A percentile compares a stretch with the other conserved stretches of the same genome.
Evolutionary conservation across 164 flowering plant genomes (phyloP).

Genomic region (Berberis vulgaris): DNA sequence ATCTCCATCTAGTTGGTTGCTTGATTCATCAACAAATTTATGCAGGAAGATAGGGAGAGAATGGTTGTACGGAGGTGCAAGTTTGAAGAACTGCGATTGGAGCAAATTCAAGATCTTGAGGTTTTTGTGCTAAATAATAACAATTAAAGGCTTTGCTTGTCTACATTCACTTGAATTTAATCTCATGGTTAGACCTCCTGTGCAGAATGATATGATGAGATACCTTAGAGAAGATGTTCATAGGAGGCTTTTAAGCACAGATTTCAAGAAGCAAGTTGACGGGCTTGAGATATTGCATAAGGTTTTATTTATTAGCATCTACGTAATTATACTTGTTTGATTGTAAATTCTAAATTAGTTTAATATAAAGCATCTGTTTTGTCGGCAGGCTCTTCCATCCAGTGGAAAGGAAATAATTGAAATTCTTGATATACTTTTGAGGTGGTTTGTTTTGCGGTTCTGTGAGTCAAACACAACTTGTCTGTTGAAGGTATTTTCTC

Average conservation of each 20-base stretch:
- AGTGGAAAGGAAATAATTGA: slow-evolving; percentile 66
- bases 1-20: not conserved
- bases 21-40: slow-evolving; percentile 1
- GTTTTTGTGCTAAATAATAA: slow-evolving; percentile 23
- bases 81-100: slow-evolving; percentile 88
- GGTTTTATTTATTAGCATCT: slow-evolving; percentile 31
- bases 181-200: slow-evolving; percentile 2
- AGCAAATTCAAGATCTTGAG: slow-evolving; percentile 98
- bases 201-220: slow-evolving; percentile 78
- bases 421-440: slow-evolving; percentile 76
- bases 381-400: slow-evolving; percentile 68
- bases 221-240: slow-evolving; percentile 90
- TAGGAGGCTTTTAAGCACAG: slow-evolving; percentile 69
- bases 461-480: slow-evolving; percentile 99
- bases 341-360: not conserved
- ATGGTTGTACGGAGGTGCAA: slow-evolving; percentile 71
- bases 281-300: slow-evolving; percentile 93
- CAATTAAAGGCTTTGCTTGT: slow-evolving; percentile 1
- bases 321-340: slow-evolving; percentile 1
- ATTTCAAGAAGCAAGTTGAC: slow-evolving; percentile 94
- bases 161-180: not conserved
- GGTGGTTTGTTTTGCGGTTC: slow-evolving; percentile 89
- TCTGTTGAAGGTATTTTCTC: slow-evolving; percentile 63
- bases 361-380: not conserved
- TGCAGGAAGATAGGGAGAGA: slow-evolving; percentile 95